These are phyloP conservation scores for Alternaria arborescens DNA, from an alignment of 2,329 filamentous ascomycete genomes.

Conservation along the genomic window DNA sequence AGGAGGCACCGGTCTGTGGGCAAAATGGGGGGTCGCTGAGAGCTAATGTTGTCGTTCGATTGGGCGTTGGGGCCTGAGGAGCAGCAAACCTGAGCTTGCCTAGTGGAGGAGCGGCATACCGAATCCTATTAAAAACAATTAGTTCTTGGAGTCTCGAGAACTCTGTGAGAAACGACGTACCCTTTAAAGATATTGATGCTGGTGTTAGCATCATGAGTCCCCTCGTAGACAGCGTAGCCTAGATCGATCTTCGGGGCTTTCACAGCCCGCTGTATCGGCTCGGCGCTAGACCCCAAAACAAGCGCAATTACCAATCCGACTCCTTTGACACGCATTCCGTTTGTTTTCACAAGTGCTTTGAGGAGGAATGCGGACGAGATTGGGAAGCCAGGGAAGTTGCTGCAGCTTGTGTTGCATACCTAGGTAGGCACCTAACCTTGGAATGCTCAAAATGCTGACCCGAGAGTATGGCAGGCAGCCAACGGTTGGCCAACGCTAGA, in stretches of 20 bases:
- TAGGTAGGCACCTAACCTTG: too few species aligned
- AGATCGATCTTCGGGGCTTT: constrained; percentile 41
- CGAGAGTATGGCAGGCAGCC: neutral
- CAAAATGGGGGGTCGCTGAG: constrained; percentile 54
- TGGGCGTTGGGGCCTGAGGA: constrained; percentile 55
- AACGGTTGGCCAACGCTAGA: neutral
- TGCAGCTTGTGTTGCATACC: neutral
- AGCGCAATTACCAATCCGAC: constrained; percentile 29
- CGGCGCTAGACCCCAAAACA: constrained; percentile 23
- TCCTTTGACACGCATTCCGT: neutral
- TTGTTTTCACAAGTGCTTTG: neutral
- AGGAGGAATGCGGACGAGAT: neutral
- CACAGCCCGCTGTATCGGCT: constrained; percentile 33
- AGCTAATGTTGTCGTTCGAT: constrained; percentile 53
- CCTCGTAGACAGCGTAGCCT: constrained; percentile 45
- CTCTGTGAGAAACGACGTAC: constrained; percentile 14
- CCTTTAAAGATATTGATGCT: constrained; percentile 46
- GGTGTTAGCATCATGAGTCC: constrained; percentile 32
- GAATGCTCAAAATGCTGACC: neutral
- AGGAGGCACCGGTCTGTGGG: constrained; percentile 44
- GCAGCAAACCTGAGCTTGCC: constrained; percentile 62
- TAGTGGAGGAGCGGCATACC: constrained; percentile 63
- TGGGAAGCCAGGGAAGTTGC: neutral
- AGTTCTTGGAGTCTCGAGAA: neutral
- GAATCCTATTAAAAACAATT: constrained; percentile 35